Base-by-base conservation (phyloP, 306 rosid genomes). In the Malus orientalis region DNA sequence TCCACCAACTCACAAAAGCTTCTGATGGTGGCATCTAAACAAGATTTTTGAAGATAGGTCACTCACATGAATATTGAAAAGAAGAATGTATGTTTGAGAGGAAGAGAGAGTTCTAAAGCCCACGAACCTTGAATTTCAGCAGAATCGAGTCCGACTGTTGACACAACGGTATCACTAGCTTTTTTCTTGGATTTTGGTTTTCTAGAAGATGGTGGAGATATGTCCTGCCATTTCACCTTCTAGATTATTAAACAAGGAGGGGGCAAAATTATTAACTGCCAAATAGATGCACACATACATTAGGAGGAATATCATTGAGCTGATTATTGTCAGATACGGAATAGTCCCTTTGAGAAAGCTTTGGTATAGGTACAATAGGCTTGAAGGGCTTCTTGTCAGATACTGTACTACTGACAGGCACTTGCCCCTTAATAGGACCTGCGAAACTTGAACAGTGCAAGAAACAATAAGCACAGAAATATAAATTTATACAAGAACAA, bases 371-470 rank as follows among this genome's bases (percentile, higher is more conserved):
- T 60, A 80, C 30, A 71, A 71, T 88, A 54, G 90, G 81, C 79
- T 91, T 91, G 69, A 49, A 76, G 63, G 74, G 78, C 89, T 82
- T 89, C 85, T 86, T 90, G 80, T 96, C 97, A 82, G 87, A 78
- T 73, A 81, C 83, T 25, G 77, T 83, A 81, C 86, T 83, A 79
- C 42, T 74, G 27, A 83, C 75, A 79, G 87, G 88, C 85, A 92
- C 77, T 82, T 88, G 93, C 91, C 88, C 97, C 90, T 85, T 84
- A 79, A 91, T 84, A 81, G 90, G 97, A 96, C 99, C 99, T 91
- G 99, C 88, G 97, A 91, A 89, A 96, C 99, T 96, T 96, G 97
- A 96, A 89, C 96, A 90, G 87, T 84, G 81, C 93, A 92, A 89
- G 87, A 91, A 86, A 87, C 89, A 96, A 89, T 96, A 89, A 95